phyloP scores from a whole-genome alignment of 805 yeast genomes.

The Hyphopichia homilentoma region DNA sequence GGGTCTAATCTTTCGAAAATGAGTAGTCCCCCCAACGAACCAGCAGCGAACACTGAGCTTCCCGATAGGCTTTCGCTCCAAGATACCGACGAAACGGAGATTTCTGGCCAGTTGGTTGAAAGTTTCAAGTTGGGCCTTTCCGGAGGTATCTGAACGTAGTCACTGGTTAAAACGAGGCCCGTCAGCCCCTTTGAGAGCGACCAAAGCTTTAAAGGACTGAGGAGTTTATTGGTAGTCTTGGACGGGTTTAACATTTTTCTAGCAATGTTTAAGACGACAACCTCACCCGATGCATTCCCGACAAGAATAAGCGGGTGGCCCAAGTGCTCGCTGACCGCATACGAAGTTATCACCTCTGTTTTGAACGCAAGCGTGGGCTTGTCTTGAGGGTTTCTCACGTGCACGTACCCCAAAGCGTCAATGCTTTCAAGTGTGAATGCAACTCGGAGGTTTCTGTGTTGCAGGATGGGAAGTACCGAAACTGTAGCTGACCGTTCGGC shows the following conservation, averaged over 20 bases:
- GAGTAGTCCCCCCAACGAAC: slow-evolving; percentile 48
- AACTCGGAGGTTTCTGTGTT: too few species aligned
- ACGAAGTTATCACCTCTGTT: slow-evolving; percentile 28
- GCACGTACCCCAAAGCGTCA: background rate
- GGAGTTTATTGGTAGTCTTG: slow-evolving; percentile 32
- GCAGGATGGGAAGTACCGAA: too few species aligned
- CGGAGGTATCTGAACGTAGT: slow-evolving; percentile 25
- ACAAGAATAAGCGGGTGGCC: slow-evolving; percentile 36
- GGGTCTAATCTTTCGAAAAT: slow-evolving; percentile 41
- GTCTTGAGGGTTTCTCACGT: slow-evolving; percentile 31
- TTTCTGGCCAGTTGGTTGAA: slow-evolving; percentile 46
- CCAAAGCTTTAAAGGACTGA: slow-evolving; percentile 41
- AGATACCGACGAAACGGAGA: slow-evolving; percentile 44
- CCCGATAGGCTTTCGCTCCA: slow-evolving; percentile 53
- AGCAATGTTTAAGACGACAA: slow-evolving; percentile 33
- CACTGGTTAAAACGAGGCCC: slow-evolving; percentile 19
- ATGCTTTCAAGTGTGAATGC: background rate
- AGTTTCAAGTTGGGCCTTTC: slow-evolving; percentile 22
- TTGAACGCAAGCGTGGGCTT: slow-evolving; percentile 25
- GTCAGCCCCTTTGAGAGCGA: slow-evolving; percentile 13
- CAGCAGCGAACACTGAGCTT: slow-evolving; percentile 52
- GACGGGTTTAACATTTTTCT: slow-evolving; percentile 33
- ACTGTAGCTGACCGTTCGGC: background rate
- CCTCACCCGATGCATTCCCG: slow-evolving; percentile 34
- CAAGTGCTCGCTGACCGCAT: slow-evolving; percentile 25